Evolutionary conservation across 2,329 filamentous ascomycete genomes (phyloP).

Genomic region (Tolypocladium endophyticum): DNA sequence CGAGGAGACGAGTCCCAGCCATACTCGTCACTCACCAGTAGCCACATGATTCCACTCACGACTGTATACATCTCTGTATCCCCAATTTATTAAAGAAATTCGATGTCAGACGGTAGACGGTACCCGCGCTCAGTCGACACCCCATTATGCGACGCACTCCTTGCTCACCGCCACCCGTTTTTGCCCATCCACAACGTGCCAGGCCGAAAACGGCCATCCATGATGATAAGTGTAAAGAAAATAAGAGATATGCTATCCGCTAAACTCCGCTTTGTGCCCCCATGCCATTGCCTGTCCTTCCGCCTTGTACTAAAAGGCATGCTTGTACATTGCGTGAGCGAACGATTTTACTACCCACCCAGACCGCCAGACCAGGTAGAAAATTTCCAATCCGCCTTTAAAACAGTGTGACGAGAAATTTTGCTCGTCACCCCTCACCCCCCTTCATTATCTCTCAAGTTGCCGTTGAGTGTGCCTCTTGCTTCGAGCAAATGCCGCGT

Average conservation of each 20-base stretch:
- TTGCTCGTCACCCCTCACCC: not conserved
- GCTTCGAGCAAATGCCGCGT: not conserved
- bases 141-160: not conserved
- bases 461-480: not conserved
- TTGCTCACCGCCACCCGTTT: not conserved
- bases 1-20: too few species aligned
- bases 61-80: not conserved
- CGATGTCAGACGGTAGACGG: too few species aligned
- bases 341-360: conserved; percentile 3
- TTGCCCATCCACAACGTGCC: not conserved
- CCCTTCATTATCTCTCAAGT: not conserved
- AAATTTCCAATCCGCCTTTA: not conserved
- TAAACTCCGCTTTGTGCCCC: conserved; percentile 4
- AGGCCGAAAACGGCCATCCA: not conserved
- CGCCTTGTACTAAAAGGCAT: not conserved
- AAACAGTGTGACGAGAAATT: not conserved
- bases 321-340: conserved; percentile 3
- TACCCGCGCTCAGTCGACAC: not conserved
- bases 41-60: not conserved
- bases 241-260: conserved; percentile 3
- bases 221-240: conserved; percentile 4
- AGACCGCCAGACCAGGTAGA: not conserved
- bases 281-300: not conserved
- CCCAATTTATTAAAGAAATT: not conserved
- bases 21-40: not conserved